phyloP scores from a whole-genome alignment of 768 basidiomycete genomes.

The Rhodotorula taiwanensis region DNA sequence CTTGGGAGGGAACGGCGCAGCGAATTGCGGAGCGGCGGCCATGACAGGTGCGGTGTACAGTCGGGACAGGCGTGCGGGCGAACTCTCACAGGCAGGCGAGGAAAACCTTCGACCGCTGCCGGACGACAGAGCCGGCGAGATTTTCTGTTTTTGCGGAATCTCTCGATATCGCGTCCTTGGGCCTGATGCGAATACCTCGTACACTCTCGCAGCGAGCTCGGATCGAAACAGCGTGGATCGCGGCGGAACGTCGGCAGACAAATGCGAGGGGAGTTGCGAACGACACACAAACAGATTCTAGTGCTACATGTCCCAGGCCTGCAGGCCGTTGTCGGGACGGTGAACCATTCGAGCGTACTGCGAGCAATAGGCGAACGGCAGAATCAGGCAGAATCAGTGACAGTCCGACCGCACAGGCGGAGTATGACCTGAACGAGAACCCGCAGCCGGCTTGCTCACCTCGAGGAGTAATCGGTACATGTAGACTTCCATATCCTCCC shows the following conservation, averaged over 20 bases:
- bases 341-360: slow-evolving; percentile 36
- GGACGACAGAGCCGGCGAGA: no score
- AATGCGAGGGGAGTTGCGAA: neutral
- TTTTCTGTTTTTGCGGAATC: no score
- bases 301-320: slow-evolving; percentile 24
- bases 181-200: no score
- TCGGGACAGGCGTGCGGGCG: no score
- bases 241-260: neutral
- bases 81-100: no score
- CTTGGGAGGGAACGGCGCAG: slow-evolving; percentile 17
- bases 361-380: no score
- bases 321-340: slow-evolving; percentile 30
- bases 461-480: slow-evolving; percentile 46
- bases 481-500: slow-evolving; percentile 46
- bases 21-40: slow-evolving; percentile 10
- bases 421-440: neutral
- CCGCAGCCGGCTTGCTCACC: slow-evolving; percentile 1
- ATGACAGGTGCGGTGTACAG: neutral
- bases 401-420: no score
- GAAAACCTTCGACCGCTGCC: no score
- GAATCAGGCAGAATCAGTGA: no score
- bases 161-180: no score
- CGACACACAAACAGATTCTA: no score
- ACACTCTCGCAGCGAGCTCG: no score
- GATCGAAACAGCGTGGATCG: neutral